Percentiles rank a stretch among this genome's conserved stretches.
phyloP scores from a whole-genome alignment of 306 rosid species.

The Dalbergia cultrata region DNA sequence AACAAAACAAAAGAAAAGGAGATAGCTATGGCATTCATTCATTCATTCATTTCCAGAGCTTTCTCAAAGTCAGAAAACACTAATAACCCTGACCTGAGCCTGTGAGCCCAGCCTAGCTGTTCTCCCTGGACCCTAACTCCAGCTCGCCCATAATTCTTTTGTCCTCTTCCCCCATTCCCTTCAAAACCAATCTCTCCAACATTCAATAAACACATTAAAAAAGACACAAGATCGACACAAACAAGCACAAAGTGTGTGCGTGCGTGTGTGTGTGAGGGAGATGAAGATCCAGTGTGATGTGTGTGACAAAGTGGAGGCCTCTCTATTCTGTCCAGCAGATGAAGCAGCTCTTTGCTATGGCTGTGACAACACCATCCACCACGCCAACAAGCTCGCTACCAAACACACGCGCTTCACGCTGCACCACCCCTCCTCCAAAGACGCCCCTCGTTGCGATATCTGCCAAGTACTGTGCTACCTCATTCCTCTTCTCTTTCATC shows the following conservation, averaged over 20 bases:
- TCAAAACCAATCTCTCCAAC: slow-evolving; percentile 13
- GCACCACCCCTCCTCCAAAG: slow-evolving; percentile 56
- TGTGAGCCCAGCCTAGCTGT: slow-evolving; percentile 46
- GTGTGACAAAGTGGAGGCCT: slow-evolving; percentile 71
- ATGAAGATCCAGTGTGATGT: slow-evolving; percentile 95
- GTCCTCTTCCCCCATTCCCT: slow-evolving; percentile 47
- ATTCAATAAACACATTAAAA: not conserved
- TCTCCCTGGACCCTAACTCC: slow-evolving; percentile 57
- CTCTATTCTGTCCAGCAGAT: slow-evolving; percentile 83
- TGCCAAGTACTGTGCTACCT: slow-evolving; percentile 67
- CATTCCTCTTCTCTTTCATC: not conserved
- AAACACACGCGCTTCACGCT: slow-evolving; percentile 78
- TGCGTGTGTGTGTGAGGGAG: not conserved
- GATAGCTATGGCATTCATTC: not conserved
- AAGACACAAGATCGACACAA: not conserved
- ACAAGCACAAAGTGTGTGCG: not conserved
- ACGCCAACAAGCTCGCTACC: slow-evolving; percentile 82
- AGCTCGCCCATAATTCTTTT: slow-evolving; percentile 64
- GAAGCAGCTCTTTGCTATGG: slow-evolving; percentile 87
- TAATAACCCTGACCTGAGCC: slow-evolving; percentile 30
- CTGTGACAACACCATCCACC: slow-evolving; percentile 80
- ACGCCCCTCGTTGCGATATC: slow-evolving; percentile 79
- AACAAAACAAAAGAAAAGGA: too few relatives aligned
- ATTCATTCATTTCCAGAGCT: slow-evolving; percentile 21
- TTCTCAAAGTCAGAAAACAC: slow-evolving; percentile 51